Base-by-base conservation (phyloP, 164 flowering plant species). In the Magnolia sinica region DNA sequence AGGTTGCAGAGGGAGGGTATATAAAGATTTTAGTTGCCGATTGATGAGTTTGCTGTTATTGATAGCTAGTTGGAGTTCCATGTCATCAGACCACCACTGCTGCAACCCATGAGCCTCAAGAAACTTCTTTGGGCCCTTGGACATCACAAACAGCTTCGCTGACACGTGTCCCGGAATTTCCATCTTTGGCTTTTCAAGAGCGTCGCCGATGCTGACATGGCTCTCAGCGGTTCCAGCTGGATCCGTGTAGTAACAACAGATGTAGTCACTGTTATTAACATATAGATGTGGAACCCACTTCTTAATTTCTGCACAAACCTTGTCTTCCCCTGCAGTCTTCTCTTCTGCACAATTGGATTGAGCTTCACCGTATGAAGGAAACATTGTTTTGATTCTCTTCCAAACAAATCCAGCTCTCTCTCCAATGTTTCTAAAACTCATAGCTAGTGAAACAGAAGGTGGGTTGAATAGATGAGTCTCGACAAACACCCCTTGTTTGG, bases 381-480 rank as follows among this genome's bases (percentile, higher is more conserved):
- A 84, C 89, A 89, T 87, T 9, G 95, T 82, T 75, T 82, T 89
- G 37, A 96, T 50, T 76, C 91, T 88, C 78, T 80, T 89, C 99
- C 97, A 96, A 69, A 74, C 89, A 76, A 83, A 71, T 7, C 80
- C 94, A 0, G 95, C 95, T 51, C 87, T 94, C 77, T 96, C 98
- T 23, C 99, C 92, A 0, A 92, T 77, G 66, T 76, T 89, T 80
- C 87, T 89, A 19, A 94, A 31, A 73, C 96, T 87, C 91, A 88
- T 89, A 24, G 98, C 93, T 1, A 94, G 75, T 1, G 99, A 96
- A 81, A 94, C 89, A 4, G 99, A 94, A 10, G 99, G 99, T 7
- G 99, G 99, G 75, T 96, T 94, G 80, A 96, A 96, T 85, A 96
- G 79, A 86, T 96, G 99, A 20, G 96, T 82, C 78, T 96, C 99